Evolutionary conservation across 208 protist species (phyloP).

Genomic region (Angomonas ambiguus): DNA sequence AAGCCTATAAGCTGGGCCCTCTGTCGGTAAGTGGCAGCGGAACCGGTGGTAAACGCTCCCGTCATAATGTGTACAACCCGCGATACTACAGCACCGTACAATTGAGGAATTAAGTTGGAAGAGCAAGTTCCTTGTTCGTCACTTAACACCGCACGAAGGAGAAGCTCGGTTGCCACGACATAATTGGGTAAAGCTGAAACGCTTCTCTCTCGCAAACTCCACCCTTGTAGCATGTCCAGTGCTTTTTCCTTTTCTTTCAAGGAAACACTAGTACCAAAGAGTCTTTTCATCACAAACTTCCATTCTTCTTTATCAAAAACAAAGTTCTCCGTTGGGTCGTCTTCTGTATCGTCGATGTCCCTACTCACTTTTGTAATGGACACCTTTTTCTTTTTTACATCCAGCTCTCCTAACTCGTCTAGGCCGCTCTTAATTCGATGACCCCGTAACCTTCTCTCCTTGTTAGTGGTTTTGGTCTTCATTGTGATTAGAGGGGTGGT

Average conservation of each 20-base stretch:
- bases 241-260: slow-evolving; percentile 32
- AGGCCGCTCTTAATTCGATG: slow-evolving; percentile 1
- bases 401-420: slow-evolving; percentile 1
- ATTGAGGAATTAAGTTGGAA: slow-evolving; percentile 10
- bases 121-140: slow-evolving; percentile 40
- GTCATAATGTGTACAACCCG: slow-evolving; percentile 84
- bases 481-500: no score
- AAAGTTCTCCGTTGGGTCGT: no score
- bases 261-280: slow-evolving; percentile 41
- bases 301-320: slow-evolving; percentile 64
- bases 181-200: slow-evolving; percentile 57
- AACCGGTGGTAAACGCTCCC: slow-evolving; percentile 60
- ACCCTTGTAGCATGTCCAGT: slow-evolving; percentile 39
- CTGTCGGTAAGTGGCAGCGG: slow-evolving; percentile 73
- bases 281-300: slow-evolving; percentile 41
- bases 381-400: not conserved
- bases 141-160: slow-evolving; percentile 47
- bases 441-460: not conserved
- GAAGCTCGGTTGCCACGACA: slow-evolving; percentile 60
- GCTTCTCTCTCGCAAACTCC: slow-evolving; percentile 52
- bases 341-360: no score
- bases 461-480: no score
- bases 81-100: slow-evolving; percentile 74
- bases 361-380: not conserved
- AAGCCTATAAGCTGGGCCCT: slow-evolving; percentile 64